Conservation (phyloP, 306 rosid genomes). For the Cucurbita moschata region DNA sequence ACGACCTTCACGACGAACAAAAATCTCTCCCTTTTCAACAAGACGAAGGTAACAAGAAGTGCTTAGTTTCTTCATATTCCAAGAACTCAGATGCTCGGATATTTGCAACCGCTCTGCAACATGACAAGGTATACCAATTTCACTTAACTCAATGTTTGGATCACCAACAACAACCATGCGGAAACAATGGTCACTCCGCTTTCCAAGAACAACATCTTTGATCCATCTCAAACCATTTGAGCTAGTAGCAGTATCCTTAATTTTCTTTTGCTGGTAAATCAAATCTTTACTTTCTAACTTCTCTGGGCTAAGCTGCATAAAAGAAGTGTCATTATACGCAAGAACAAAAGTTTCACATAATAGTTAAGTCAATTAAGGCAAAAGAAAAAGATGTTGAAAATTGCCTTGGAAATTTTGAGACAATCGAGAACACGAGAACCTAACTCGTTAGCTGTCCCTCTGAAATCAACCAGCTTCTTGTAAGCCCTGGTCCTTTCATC, state of each 20-base stretch:
- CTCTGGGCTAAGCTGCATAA: constrained; percentile 64
- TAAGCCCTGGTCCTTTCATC: constrained; percentile 68
- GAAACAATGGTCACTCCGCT: constrained; percentile 70
- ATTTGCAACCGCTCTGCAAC: constrained; percentile 68
- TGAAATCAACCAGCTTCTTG: constrained; percentile 65
- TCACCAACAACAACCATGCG: constrained; percentile 85
- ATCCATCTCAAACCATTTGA: constrained; percentile 86
- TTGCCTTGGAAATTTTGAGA: constrained; percentile 77
- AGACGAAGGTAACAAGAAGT: constrained; percentile 41
- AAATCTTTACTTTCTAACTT: constrained; percentile 32
- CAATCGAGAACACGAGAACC: constrained; percentile 70
- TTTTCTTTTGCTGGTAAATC: constrained; percentile 36
- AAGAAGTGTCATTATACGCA: constrained; percentile 21
- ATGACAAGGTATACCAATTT: constrained; percentile 72
- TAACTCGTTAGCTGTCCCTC: constrained; percentile 67
- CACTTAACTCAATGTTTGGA: constrained; percentile 61
- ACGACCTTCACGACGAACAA: constrained; percentile 41
- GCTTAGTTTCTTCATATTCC: constrained; percentile 42
- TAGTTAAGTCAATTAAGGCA: constrained; percentile 6
- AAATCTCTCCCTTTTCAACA: constrained; percentile 46
- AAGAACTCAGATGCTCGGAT: constrained; percentile 52
- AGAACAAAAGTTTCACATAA: constrained; percentile 1
- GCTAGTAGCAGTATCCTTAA: constrained; percentile 49
- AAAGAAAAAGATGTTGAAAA: constrained; percentile 10
- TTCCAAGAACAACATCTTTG: constrained; percentile 88